Base-by-base conservation (phyloP, 2,329 filamentous ascomycete species). In the Cladosporium sp. region DNA sequence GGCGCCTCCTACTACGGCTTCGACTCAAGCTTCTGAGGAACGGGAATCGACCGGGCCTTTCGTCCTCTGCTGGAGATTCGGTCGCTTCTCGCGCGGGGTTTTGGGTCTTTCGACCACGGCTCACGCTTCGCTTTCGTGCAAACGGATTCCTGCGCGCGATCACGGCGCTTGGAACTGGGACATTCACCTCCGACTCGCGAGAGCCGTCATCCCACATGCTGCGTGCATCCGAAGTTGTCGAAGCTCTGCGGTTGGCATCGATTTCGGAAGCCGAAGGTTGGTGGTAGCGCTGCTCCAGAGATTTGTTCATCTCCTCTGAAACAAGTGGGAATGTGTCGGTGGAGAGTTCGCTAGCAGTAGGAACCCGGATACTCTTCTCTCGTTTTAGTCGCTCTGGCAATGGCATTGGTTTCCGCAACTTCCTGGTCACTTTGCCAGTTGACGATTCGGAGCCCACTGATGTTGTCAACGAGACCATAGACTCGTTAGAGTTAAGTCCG, bases 401-500 rank as follows among this genome's bases (percentile, higher is more conserved):
- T 28, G 74, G 73, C 67, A 72, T 72, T 1, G 71, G 65, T 57
- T 78, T 78, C 44, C 75, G 73, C 33, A 77, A 66, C 62, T 75
- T 76, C 57, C 69, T 74, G 26, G 66, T 65, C 26, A 66, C 65
- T 66, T 71, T 73, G 5, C 40, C 50, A 10, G 33, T 55, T 5
- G 40, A 11, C 12, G 67, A 52, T 29, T 67, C 64, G 14, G 67
- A 65, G 44, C 57, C 62, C 16, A 61, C 53, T 29, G 49, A 44
- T 1, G 67, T 65, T 28, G 44, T 31, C 10, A 65, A 37, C 12
- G 66, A 66, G 1, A 56, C 11, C n/a, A 67, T n/a, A 28, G 60
- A 65, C 18, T 68, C 64, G 33, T 29, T 69, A n/a, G 66, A 66
- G 5, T 33, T 31, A 2, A 55, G 33, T 18, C 26, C 33, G 2